These are phyloP conservation scores for Byssochlamys sp. DNA, from an alignment of 2,329 filamentous ascomycete species.

Conservation along the genomic window DNA sequence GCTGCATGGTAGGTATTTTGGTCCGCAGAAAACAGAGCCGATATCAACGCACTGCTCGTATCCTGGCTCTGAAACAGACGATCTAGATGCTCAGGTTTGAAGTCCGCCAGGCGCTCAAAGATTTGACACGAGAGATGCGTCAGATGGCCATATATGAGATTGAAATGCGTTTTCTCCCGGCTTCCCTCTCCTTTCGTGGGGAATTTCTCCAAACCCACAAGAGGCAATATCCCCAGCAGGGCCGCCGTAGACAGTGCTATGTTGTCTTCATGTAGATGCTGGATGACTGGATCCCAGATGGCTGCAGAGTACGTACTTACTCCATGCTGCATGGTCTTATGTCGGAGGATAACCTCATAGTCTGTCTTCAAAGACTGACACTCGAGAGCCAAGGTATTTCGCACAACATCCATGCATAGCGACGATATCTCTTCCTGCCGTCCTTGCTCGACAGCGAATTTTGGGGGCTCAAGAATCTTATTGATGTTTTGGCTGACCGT, in stretches of 20 bases:
- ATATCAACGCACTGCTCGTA: conserved; percentile 65
- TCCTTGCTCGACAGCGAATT: conserved; percentile 38
- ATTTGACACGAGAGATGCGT: conserved; percentile 59
- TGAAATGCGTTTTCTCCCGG: conserved; percentile 61
- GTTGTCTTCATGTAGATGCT: conserved; percentile 56
- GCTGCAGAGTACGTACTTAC: conserved; percentile 60
- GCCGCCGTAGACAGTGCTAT: conserved; percentile 66
- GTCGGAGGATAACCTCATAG: conserved; percentile 54
- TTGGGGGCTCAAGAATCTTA: conserved; percentile 49
- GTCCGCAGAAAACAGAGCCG: conserved; percentile 71
- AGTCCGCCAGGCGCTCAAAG: conserved; percentile 69
- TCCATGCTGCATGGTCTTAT: conserved; percentile 55
- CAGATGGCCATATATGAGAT: conserved; percentile 56
- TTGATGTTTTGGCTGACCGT: conserved; percentile 42
- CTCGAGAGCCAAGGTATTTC: conserved; percentile 59
- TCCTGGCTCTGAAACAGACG: conserved; percentile 58
- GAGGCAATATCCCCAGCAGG: conserved; percentile 57
- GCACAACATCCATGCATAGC: conserved; percentile 55
- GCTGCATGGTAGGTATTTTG: conserved; percentile 68
- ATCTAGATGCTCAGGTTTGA: conserved; percentile 59
- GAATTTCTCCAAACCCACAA: conserved; percentile 70
- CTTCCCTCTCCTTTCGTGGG: conserved; percentile 38
- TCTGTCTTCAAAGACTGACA: conserved; percentile 61
- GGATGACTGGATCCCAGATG: conserved; percentile 69
- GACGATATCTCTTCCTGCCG: conserved; percentile 45